These are phyloP conservation scores for Coemansia sp. DNA, from an alignment of 192 early-diverging fungal genomes.

Conservation along the genomic window DNA sequence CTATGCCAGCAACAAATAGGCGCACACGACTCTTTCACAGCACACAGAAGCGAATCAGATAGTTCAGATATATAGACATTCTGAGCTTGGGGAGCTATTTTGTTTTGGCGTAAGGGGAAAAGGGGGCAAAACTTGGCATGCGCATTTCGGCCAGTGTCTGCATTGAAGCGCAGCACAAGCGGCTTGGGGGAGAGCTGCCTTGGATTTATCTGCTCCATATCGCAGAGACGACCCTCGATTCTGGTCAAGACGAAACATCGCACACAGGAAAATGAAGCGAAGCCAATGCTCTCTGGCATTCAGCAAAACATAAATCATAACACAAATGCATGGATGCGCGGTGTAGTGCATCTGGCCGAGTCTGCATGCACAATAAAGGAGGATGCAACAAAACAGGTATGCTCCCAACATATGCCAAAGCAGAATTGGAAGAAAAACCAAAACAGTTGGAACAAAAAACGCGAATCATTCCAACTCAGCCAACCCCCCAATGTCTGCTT, in stretches of 20 bases:
- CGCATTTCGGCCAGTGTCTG: background rate
- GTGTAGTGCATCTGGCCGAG: slow-evolving; percentile 23
- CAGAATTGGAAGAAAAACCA: too few species aligned
- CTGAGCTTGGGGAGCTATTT: background rate
- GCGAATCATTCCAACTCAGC: too few species aligned
- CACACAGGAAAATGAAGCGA: too few species aligned
- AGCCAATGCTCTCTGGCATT: too few species aligned
- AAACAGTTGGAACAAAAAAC: too few species aligned
- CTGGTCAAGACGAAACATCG: too few species aligned
- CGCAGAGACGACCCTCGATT: background rate
- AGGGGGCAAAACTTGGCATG: background rate
- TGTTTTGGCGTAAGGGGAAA: background rate
- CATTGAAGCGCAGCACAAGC: background rate
- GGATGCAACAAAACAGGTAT: background rate
- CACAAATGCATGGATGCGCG: slow-evolving; percentile 13
- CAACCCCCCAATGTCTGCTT: too few species aligned
- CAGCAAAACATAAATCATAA: background rate
- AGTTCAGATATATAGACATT: background rate
- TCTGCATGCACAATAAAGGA: slow-evolving; percentile 1
- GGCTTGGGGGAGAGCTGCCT: background rate
- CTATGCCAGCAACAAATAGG: too few species aligned
- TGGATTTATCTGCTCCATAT: background rate
- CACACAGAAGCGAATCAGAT: background rate
- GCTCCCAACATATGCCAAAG: too few species aligned
- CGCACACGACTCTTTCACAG: too few species aligned